Percentiles rank a stretch among this genome's conserved stretches.
These are phyloP conservation scores for Ascochyta fabae DNA, from an alignment of 2,329 filamentous ascomycete species.

Conservation along the genomic window DNA sequence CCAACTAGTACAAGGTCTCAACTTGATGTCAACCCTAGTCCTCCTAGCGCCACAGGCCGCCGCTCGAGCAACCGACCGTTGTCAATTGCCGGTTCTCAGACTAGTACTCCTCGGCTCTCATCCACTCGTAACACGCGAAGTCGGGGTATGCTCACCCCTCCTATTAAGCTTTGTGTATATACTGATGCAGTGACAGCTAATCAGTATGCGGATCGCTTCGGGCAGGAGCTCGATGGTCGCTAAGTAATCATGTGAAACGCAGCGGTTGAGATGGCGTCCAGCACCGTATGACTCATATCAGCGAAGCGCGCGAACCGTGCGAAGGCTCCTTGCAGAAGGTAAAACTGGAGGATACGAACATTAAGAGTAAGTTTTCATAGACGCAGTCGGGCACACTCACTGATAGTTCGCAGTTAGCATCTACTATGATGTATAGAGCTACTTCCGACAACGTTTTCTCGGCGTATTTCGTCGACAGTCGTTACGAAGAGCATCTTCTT, in stretches of 20 bases:
- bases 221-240: conserved; percentile 6
- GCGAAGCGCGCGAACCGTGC: not conserved
- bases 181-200: not conserved
- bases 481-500: not conserved
- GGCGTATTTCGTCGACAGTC: not conserved
- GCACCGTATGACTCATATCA: not conserved
- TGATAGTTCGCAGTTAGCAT: not conserved
- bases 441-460: not conserved
- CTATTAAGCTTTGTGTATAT: not conserved
- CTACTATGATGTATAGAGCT: not conserved
- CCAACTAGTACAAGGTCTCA: not conserved
- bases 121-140: conserved; percentile 12
- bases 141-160: not conserved
- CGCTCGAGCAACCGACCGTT: not conserved
- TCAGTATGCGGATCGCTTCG: conserved; percentile 3
- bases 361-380: not conserved
- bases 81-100: not conserved
- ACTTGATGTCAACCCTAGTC: not conserved
- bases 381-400: not conserved
- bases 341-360: not conserved
- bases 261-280: no score
- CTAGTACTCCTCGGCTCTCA: not conserved
- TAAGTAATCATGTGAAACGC: not conserved
- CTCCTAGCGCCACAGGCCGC: not conserved
- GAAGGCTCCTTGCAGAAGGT: not conserved